Evolutionary conservation across 2,329 filamentous ascomycete genomes (phyloP), one percentile per base, ranked within the genome.

Genomic region (Colletotrichum eleusines): DNA sequence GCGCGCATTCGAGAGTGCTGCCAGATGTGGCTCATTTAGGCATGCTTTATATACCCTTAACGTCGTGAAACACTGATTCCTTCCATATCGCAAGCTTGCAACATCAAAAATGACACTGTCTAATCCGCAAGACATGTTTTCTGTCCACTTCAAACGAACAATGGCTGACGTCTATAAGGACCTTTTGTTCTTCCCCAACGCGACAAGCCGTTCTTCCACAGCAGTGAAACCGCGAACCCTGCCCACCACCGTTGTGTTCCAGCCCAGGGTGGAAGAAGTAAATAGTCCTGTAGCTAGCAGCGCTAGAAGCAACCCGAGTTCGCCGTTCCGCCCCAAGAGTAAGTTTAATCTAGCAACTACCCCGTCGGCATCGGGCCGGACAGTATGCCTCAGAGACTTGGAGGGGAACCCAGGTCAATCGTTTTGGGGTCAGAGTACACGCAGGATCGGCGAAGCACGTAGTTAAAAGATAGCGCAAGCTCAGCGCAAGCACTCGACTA

Each of bases 301-400:
- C 40, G 18, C 14, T 8, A 64, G 16, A 33, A 6, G 48, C 23
- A 23, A 20, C 9, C 50, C 18, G 18, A 18, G 0, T 11, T 64
- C 40, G 16, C 61, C 18, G 8, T 64, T 63, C 46, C 40, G 35
- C 33, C 59, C 31, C 20, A n/a, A 44, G n/a, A 62, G 59, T n/a
- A 51, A 51, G 46, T 62, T 62, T 40, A 28, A 12, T 14, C 31
- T 8, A 4, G 38, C 51, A 16, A 23, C 18, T 38, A 62, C 23
- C n/a, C n/a, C 20, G 31, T 38, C 23, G 33, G n/a, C 28, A 33
- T 53, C 20, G 48, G 31, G 33, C 28, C n/a, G 9, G 4, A 62
- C 33, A 28, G 38, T 62, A 62, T 40, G 31, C 35, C 59, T 51
- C 8, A 51, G 44, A 40, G 59, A 53, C 59, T 40, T 62, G 16